Base-by-base conservation (phyloP, 106 monocot species). In the Triglochin maritima region DNA sequence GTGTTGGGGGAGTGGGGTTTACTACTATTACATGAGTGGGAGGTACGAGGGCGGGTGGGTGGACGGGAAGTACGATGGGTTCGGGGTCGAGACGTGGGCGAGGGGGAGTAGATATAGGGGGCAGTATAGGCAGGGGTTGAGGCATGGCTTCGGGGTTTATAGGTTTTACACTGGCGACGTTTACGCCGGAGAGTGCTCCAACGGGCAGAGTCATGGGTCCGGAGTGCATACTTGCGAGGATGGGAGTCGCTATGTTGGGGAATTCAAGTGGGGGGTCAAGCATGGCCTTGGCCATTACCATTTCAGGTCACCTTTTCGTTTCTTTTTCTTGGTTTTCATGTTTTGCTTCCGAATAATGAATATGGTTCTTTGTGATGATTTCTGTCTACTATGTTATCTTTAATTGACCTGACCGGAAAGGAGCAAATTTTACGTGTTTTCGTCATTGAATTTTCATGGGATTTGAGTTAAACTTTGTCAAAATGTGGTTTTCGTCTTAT, bases 1-100 rank as follows among this genome's bases (percentile, higher is more conserved):
- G 76, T 85, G 82, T 63, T 87, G 90, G 2, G 94, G 90, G 44
- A 90, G 90, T 44, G 94, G 94, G 58, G 94, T 95, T 6, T 95
- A 95, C 75, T 85, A 95, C 63, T 95, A 95, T 59, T 90, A 87
- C 75, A 87, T 95, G 94, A 95, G 94, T 56, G 94, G 94, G 69
- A 79, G 90, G 76, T 95, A 90, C 51, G 94, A 95, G 74, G 94
- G 94, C 7, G 87, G 87, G 56, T 95, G 94, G 94, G 70, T 90
- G n/a, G 87, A 95, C 43, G 90, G 76, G 45, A 87, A 85, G 78
- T 95, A 95, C 44, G 90, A 95, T 66, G 94, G 94, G 8, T 87
- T 59, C 69, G 94, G 94, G 44, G 87, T 95, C 9, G 94, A 95
- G 87, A 95, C 94, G 0, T 95, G 94, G 94, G 94, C 85, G 1